phyloP scores from a whole-genome alignment of 2,329 filamentous ascomycete species.

The Magnaporthales sp. region DNA sequence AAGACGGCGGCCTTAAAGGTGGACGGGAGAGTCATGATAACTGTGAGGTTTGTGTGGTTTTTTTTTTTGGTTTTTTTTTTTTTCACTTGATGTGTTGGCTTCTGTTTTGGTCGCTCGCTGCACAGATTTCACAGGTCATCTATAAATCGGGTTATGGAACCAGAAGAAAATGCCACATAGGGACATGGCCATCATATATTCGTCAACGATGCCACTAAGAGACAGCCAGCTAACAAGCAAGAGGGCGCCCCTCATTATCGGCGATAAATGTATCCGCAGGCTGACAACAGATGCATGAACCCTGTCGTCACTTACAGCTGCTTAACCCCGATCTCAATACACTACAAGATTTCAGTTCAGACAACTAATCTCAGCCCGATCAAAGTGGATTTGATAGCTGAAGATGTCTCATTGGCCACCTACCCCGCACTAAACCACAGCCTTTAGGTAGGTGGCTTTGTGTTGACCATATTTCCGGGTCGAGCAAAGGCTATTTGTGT shows the following conservation, averaged over 20 bases:
- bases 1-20: conserved; percentile 55
- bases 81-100: not conserved
- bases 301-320: not conserved
- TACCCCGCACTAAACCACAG: not conserved
- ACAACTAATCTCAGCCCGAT: not conserved
- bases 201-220: not conserved
- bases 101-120: too few species aligned
- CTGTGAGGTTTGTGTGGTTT: not conserved
- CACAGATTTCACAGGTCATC: too few species aligned
- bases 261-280: not conserved
- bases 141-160: too few species aligned
- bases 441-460: not conserved
- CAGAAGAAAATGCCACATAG: too few species aligned
- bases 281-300: not conserved
- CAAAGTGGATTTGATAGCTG: not conserved
- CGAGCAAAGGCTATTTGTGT: not conserved
- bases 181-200: not conserved
- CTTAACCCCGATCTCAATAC: not conserved
- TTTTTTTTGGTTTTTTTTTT: not conserved
- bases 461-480: not conserved
- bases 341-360: not conserved
- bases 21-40: conserved; percentile 38
- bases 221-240: too few species aligned
- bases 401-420: not conserved
- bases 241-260: too few species aligned